Conservation (phyloP, 805 yeast species). For the Kodamaea fukazawae region DNA sequence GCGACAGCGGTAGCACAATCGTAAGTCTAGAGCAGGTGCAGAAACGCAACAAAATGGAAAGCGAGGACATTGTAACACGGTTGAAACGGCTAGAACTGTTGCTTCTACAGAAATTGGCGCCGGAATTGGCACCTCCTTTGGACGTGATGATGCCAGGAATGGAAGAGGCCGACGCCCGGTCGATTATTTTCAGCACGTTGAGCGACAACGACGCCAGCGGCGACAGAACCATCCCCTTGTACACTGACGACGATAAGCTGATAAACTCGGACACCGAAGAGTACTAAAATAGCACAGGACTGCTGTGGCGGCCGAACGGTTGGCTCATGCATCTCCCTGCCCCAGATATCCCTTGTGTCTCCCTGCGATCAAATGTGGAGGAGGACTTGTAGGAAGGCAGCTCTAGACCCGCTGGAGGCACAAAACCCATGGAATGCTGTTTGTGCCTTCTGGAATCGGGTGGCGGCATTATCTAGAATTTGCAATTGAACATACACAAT, state of each 20-base stretch:
- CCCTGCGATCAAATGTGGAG: too few species aligned
- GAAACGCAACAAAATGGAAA: slow-evolving; percentile 6
- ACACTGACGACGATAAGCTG: slow-evolving; percentile 22
- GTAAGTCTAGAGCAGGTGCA: slow-evolving; percentile 6
- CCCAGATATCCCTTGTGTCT: too few species aligned
- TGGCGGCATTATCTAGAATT: too few species aligned
- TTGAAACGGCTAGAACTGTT: slow-evolving; percentile 17
- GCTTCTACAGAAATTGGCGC: slow-evolving; percentile 2
- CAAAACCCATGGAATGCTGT: too few species aligned
- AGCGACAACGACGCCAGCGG: slow-evolving; percentile 4
- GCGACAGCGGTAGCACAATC: slow-evolving; percentile 2
- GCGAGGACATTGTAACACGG: slow-evolving; percentile 16
- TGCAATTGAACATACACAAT: too few species aligned
- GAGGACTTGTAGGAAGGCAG: too few species aligned
- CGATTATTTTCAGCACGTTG: slow-evolving; percentile 6
- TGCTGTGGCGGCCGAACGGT: too few species aligned
- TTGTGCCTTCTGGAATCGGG: too few species aligned
- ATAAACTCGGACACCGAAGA: slow-evolving; percentile 16
- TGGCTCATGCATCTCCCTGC: too few species aligned
- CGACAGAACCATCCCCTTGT: not conserved
- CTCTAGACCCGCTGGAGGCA: too few species aligned
- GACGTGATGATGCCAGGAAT: slow-evolving; percentile 4
- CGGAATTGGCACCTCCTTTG: slow-evolving; percentile 3
- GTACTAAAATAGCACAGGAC: not conserved
- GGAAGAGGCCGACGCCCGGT: slow-evolving; percentile 6